A percentile compares a stretch with the other conserved stretches of the same genome.
These are phyloP conservation scores for Polyrhizophydium stewartii DNA, from an alignment of 371 early-diverging fungal genomes.

Conservation along the genomic window DNA sequence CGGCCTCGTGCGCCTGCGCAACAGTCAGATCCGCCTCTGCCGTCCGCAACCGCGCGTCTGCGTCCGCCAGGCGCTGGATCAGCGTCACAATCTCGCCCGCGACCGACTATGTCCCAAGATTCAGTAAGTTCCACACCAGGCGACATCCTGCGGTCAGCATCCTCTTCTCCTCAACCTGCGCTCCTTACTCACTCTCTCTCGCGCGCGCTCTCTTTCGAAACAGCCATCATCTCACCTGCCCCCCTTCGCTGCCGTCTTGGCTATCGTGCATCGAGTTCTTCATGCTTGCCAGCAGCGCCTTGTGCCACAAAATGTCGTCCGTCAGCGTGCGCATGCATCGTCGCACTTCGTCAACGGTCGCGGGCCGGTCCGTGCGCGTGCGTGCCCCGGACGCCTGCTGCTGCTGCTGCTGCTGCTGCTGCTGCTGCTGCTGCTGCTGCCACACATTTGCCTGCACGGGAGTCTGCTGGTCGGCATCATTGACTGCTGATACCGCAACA, in stretches of 20 bases:
- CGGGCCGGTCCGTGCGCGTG: neutral
- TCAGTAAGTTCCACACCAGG: neutral
- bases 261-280: constrained; percentile 5
- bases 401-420: neutral
- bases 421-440: neutral
- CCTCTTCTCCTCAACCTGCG: no score
- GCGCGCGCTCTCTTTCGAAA: neutral
- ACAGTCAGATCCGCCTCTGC: constrained; percentile 12
- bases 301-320: constrained; percentile 30
- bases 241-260: constrained; percentile 5
- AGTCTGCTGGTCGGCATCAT: neutral
- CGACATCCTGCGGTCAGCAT: no score
- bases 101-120: constrained; percentile 9
- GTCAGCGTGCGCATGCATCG: constrained; percentile 24
- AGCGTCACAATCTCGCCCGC: constrained; percentile 18
- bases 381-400: neutral
- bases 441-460: neutral
- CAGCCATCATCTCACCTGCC: constrained; percentile 6
- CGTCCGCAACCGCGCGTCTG: constrained; percentile 6
- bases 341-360: constrained; percentile 18
- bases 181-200: neutral
- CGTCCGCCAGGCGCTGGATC: constrained; percentile 9
- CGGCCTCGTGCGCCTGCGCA: constrained; percentile 21
- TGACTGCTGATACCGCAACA: neutral
- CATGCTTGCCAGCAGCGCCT: constrained; percentile 10